Base-by-base conservation (phyloP, 768 basidiomycete genomes). In the Mycena vitilis region DNA sequence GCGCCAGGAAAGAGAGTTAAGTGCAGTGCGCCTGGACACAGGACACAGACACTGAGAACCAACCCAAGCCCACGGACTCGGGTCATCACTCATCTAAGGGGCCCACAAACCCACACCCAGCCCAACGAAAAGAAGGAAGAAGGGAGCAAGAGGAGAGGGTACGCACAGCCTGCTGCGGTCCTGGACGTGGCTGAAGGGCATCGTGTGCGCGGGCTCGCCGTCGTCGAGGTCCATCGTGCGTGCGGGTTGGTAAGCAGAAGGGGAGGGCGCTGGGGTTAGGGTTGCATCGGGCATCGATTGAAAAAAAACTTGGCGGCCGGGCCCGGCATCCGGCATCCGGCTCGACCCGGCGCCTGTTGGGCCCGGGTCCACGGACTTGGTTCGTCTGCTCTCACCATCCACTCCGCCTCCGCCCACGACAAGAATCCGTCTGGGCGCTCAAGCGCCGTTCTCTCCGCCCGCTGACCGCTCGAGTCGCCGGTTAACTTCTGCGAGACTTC, bases 101-200 rank as follows among this genome's bases (percentile, higher is more conserved):
- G 30, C 30, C 40, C 40, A 11, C 20, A n/a, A 8, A 25, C 52
- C 22, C 38, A 23, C 18, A 36, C 48, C 54, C 34, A 62, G 4
- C 47, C 47, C 48, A 22, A 20, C 34, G 40, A 40, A 40, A 5
- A 30, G 30, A 30, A 30, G 30, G 30, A 5, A 30, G 5, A 5
- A 5, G 30, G 10, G 40, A 40, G 15, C 40, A 8, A 40, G 30
- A 40, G 40, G 11, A 40, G 7, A 4, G 40, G 11, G 40, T n/a
- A 82, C 82, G 78, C 73, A 84, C 83, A 84, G 74, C 59, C 81
- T 71, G 71, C 82, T 80, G 73, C 82, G 79, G 60, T 83, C 78
- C 65, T 79, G 76, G 20, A 73, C 64, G 64, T 81, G 79, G 36
- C 42, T 59, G 1, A 40, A 42, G 20, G 68, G 67, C 70, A 73